These are phyloP conservation scores for Nepenthes gracilis DNA, from an alignment of 148 eudicot genomes.

Conservation along the genomic window DNA sequence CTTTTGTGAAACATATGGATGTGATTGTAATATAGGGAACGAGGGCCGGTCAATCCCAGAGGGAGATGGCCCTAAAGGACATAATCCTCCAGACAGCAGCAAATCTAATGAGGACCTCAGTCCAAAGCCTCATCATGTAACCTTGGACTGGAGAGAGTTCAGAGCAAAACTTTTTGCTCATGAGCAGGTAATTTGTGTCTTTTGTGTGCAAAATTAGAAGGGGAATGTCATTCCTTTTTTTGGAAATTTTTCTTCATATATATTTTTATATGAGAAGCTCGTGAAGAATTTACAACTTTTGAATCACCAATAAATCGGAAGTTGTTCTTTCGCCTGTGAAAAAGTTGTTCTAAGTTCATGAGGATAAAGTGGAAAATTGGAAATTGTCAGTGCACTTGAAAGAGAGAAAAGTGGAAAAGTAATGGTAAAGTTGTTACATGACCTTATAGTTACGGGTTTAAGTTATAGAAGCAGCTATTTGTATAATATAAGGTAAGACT, in stretches of 20 bases:
- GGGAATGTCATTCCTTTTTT: not conserved
- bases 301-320: too few relatives aligned
- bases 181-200: slow-evolving; percentile 47
- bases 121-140: slow-evolving; percentile 33
- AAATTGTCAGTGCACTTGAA: too few relatives aligned
- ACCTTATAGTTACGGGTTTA: too few relatives aligned
- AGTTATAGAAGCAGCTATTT: too few relatives aligned
- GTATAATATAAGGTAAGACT: too few relatives aligned
- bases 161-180: slow-evolving; percentile 52
- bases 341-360: too few relatives aligned
- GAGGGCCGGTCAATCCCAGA: slow-evolving; percentile 40
- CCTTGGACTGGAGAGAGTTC: slow-evolving; percentile 84
- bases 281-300: not conserved
- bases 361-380: too few relatives aligned
- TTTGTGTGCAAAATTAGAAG: too few relatives aligned
- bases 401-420: too few relatives aligned
- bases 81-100: slow-evolving; percentile 39
- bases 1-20: too few relatives aligned
- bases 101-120: slow-evolving; percentile 33
- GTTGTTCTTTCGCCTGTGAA: too few relatives aligned
- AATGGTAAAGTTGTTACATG: too few relatives aligned
- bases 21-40: slow-evolving; percentile 28
- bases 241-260: not conserved
- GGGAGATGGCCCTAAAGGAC: slow-evolving; percentile 56
- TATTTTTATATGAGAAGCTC: not conserved